Evolutionary conservation across 495 filamentous ascomycete species (phyloP), one percentile per base, ranked within the genome.

Genomic region (Parmelia sp.): DNA sequence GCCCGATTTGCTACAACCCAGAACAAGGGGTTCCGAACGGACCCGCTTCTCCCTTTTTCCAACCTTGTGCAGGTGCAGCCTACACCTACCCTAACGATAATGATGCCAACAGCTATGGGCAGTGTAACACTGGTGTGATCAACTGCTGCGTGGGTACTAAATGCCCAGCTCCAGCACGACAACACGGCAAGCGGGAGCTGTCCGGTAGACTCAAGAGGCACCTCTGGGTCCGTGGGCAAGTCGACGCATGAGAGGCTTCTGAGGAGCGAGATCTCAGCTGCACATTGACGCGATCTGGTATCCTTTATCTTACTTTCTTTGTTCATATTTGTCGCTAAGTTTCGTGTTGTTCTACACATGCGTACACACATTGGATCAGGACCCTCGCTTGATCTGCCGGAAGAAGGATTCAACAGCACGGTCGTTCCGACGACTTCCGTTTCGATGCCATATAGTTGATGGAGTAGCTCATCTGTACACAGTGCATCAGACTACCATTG

Each of bases 21-120:
- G 42, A 65, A 25, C 55, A 58, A 42, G 17, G 47, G 10, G 58
- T 68, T 21, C 35, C 51, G 8, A 14, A 62, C 36, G 66, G 66
- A 17, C 47, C 70, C 4, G 62, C 70, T 42, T 10, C 62, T 2
- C 25, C 57, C 10, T 72, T 71, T 57, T 72, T 72, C 57, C 44
- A 62, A 15, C 66, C 69, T 21, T 72, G 71, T 44, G 37, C 55
- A 25, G 69, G 67, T n/a, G 64, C 69, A 15, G 70, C 71, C n/a
- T 72, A 71, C 35, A 72, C 71, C 10, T 72, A 63, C 49, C 69
- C 70, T 31, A 61, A 70, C 40, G 71, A 72, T 14, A 62, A 66
- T 42, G 57, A 4, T 14, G 71, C 71, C 2, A 69, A 72, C 45
- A 65, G 60, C 29, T 64, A 60, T 23, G 69, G 67, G 36, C 56